Evolutionary conservation across 108 stramenopile species (phyloP).

Genomic region (Conticribra weissflogii): DNA sequence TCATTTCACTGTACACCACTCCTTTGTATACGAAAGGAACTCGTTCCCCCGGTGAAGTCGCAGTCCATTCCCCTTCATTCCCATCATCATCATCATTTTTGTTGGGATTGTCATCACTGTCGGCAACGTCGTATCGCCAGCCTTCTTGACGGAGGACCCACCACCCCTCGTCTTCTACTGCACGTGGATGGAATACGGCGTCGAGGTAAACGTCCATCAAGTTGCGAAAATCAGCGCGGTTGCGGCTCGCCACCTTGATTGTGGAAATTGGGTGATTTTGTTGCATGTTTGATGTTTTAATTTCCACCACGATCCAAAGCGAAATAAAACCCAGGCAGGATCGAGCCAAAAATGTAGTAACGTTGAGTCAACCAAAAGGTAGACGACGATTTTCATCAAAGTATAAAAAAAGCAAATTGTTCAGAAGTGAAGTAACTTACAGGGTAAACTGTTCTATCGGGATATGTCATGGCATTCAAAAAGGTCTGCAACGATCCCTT

Average conservation of each 20-base stretch:
- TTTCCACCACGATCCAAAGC: too few species aligned
- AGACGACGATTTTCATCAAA: too few species aligned
- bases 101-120: conserved; percentile 32
- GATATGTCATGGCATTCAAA: conserved; percentile 93
- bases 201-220: conserved; percentile 89
- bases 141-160: conserved; percentile 93
- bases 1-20: conserved; percentile 94
- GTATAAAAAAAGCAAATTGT: neutral
- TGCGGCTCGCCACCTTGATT: conserved; percentile 57
- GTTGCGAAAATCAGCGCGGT: conserved; percentile 88
- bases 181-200: conserved; percentile 90
- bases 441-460: conserved; percentile 94
- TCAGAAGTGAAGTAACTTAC: conserved; percentile 45
- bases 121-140: conserved; percentile 88
- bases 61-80: neutral
- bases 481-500: conserved; percentile 93
- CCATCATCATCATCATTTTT: conserved; percentile 7
- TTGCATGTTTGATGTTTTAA: neutral
- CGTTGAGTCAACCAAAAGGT: too few species aligned
- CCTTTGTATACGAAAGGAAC: conserved; percentile 73
- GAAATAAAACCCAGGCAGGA: neutral
- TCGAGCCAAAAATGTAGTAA: too few species aligned
- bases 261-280: neutral
- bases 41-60: neutral
- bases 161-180: conserved; percentile 64